Percentiles rank a stretch among this genome's conserved stretches.
These are phyloP conservation scores for Phytophthora europaea DNA, from an alignment of 352 stramenopile species.

Conservation along the genomic window DNA sequence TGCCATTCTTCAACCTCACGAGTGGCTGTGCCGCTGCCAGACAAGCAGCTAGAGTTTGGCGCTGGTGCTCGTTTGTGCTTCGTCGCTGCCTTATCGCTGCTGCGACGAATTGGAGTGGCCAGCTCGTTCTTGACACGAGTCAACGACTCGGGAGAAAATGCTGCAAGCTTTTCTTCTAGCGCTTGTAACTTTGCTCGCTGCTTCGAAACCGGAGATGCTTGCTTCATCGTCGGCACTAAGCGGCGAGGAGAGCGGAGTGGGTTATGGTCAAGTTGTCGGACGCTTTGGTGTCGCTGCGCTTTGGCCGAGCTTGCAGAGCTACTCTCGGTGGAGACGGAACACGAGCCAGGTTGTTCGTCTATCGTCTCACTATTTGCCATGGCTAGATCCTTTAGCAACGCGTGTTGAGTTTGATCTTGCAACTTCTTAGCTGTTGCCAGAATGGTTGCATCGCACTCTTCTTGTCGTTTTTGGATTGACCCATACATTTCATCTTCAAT, in stretches of 20 bases:
- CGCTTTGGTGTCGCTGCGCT: neutral
- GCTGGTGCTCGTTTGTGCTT: constrained; percentile 10
- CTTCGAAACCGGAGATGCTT: constrained; percentile 54
- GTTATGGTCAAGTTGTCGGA: constrained; percentile 11
- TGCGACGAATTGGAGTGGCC: constrained; percentile 8
- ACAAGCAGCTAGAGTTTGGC: neutral
- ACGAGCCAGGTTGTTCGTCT: constrained; percentile 15
- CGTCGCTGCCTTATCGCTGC: neutral
- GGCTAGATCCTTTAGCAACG: constrained; percentile 36
- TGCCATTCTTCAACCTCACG: constrained; percentile 32
- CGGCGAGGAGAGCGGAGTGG: constrained; percentile 9
- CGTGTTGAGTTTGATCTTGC: constrained; percentile 52
- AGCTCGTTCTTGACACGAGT: constrained; percentile 45
- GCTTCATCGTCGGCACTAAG: neutral
- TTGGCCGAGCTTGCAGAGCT: constrained; percentile 26
- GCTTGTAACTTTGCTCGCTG: constrained; percentile 66
- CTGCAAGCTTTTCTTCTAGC: constrained; percentile 64
- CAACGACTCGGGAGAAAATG: constrained; percentile 61
- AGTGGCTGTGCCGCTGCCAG: neutral
- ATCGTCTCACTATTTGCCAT: constrained; percentile 3
- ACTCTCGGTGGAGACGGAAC: constrained; percentile 19
- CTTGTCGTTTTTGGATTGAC: constrained; percentile 56
- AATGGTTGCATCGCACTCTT: constrained; percentile 50
- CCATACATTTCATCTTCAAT: constrained; percentile 61
- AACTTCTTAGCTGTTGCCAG: constrained; percentile 56